Conservation (phyloP, 768 basidiomycete genomes). For the Macrolepiota fuliginosa region DNA sequence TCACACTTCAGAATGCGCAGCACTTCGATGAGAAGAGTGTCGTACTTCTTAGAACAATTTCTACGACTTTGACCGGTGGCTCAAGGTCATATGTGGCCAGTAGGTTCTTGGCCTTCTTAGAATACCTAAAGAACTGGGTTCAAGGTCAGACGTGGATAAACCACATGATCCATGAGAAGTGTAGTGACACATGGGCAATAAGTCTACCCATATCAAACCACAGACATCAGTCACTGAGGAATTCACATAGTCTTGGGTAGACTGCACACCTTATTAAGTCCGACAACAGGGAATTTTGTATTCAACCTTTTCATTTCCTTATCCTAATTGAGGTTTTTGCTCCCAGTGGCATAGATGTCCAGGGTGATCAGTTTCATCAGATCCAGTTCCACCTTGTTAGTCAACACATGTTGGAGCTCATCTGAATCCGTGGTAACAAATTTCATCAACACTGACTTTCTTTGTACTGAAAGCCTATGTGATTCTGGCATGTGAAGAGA, state of each 20-base stretch:
- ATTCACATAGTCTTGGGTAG: background rate
- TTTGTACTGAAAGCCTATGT: conserved; percentile 33
- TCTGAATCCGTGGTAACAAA: conserved; percentile 43
- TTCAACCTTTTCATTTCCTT: conserved; percentile 40
- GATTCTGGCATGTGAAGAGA: conserved; percentile 38
- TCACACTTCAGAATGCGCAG: conserved; percentile 3
- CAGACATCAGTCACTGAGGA: background rate
- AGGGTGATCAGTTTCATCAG: conserved; percentile 47
- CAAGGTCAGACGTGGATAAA: background rate
- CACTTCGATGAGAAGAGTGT: conserved; percentile 5
- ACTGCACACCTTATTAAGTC: conserved; percentile 74
- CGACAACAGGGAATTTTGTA: conserved; percentile 58
- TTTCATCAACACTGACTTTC: conserved; percentile 46
- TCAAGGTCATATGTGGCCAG: conserved; percentile 56
- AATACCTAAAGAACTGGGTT: conserved; percentile 41
- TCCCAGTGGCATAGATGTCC: conserved; percentile 51
- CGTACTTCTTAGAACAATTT: conserved; percentile 71
- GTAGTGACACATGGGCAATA: conserved; percentile 72
- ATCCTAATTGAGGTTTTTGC: conserved; percentile 41
- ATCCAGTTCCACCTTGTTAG: conserved; percentile 39
- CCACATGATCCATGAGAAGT: background rate
- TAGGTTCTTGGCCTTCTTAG: conserved; percentile 58
- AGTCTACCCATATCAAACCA: conserved; percentile 36
- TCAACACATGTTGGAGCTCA: conserved; percentile 38
- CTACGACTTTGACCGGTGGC: conserved; percentile 67